A percentile compares a stretch with the other conserved stretches of the same genome.
phyloP scores from a whole-genome alignment of 2,329 filamentous ascomycete genomes.

The Neopestalotiopsis sp. region DNA sequence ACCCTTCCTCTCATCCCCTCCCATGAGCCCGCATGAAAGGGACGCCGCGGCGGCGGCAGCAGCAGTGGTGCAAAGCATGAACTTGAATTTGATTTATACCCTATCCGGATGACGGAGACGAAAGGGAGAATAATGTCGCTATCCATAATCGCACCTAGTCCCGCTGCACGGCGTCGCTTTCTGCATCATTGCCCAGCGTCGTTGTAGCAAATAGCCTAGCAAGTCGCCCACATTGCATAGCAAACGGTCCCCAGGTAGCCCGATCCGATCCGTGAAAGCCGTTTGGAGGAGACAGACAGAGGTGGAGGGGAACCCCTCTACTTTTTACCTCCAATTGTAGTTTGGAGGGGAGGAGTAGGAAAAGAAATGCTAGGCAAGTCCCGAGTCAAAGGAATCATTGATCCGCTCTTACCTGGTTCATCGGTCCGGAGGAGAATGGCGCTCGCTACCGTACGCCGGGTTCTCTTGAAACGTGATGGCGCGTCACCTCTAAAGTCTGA shows the following conservation, averaged over 20 bases:
- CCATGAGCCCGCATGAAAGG: too few species aligned
- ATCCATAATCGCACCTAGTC: background rate
- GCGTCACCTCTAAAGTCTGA: background rate
- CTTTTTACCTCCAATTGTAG: background rate
- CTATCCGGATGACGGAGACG: background rate
- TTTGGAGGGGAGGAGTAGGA: background rate
- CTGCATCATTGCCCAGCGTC: background rate
- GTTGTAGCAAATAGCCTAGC: background rate
- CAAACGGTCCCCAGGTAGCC: too few species aligned
- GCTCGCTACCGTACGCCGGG: background rate
- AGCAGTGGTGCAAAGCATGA: background rate
- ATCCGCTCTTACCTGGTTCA: background rate
- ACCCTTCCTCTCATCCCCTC: too few species aligned
- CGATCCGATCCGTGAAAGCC: too few species aligned
- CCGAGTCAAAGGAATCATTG: conserved; percentile 3
- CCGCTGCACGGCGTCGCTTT: background rate
- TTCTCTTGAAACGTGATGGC: conserved; percentile 11
- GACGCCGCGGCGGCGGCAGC: background rate
- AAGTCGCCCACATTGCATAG: background rate
- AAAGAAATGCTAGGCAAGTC: background rate
- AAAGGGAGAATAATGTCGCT: background rate
- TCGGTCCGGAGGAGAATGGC: conserved; percentile 4
- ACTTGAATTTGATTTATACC: background rate
- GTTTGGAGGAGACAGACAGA: too few species aligned
- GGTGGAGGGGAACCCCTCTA: too few species aligned